Percentiles rank a stretch among this genome's conserved stretches.
Conservation (phyloP, 78 protist genomes). For the Dictyostelium intermedium region DNA sequence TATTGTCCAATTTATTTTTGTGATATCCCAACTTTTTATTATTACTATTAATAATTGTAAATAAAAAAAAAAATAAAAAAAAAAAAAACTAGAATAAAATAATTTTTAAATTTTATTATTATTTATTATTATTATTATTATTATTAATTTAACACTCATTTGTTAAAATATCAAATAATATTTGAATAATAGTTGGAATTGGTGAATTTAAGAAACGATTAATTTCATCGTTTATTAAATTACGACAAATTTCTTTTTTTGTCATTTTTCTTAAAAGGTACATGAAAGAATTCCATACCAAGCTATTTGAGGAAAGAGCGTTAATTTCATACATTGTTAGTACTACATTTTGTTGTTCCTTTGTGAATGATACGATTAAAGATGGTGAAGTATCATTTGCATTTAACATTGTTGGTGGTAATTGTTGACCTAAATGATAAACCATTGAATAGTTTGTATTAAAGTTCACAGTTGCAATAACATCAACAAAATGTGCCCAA, state of each 20-base stretch:
- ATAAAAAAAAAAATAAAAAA: background rate
- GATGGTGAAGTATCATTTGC: constrained; percentile 22
- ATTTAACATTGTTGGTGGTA: constrained; percentile 13
- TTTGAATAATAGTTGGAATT: background rate
- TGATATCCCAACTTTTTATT: background rate
- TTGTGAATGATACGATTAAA: background rate
- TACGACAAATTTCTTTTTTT: constrained; percentile 13
- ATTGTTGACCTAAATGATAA: background rate
- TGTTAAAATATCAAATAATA: background rate
- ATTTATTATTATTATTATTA: too few relatives aligned
- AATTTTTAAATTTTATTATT: too few relatives aligned
- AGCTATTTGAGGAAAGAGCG: background rate
- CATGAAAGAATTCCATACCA: background rate
- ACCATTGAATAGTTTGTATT: constrained; percentile 36
- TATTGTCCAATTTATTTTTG: background rate
- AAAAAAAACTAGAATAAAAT: too few relatives aligned
- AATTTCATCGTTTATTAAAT: background rate
- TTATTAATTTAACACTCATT: background rate
- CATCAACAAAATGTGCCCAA: constrained; percentile 50
- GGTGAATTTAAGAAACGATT: background rate
- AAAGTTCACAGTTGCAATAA: constrained; percentile 11
- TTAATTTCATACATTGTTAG: background rate
- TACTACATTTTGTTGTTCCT: background rate
- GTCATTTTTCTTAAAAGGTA: background rate
- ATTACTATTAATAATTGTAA: background rate